Conservation (phyloP, 2,329 filamentous ascomycete genomes). For the Aspergillus fischeri region DNA sequence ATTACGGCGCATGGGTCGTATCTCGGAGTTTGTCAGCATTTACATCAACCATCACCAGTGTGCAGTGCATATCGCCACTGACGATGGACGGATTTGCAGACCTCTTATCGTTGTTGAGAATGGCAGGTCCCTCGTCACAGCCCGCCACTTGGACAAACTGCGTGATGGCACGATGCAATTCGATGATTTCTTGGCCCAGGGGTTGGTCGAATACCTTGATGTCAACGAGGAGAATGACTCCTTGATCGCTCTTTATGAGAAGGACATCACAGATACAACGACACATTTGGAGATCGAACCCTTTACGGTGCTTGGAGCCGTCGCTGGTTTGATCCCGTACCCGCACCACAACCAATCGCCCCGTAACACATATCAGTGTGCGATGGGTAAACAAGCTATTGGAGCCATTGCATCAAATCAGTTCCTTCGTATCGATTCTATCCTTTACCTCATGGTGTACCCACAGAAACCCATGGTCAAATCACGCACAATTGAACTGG, state of each 20-base stretch:
- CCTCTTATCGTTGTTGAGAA: slow-evolving; percentile 95
- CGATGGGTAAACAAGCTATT: slow-evolving; percentile 99
- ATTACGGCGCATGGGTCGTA: slow-evolving; percentile 80
- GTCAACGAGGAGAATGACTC: slow-evolving; percentile 98
- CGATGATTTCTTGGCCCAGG: slow-evolving; percentile 86
- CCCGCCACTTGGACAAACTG: slow-evolving; percentile 72
- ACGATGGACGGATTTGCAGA: slow-evolving; percentile 93
- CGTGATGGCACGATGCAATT: slow-evolving; percentile 83
- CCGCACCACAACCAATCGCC: slow-evolving; percentile 99
- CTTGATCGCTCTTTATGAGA: slow-evolving; percentile 84
- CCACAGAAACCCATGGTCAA: slow-evolving; percentile 97
- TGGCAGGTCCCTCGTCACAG: slow-evolving; percentile 72
- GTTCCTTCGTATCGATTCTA: slow-evolving; percentile 91
- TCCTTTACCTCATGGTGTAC: slow-evolving; percentile 95
- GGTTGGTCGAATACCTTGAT: slow-evolving; percentile 92
- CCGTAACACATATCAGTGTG: slow-evolving; percentile 97
- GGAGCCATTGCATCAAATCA: slow-evolving; percentile 98
- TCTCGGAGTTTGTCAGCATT: slow-evolving; percentile 95
- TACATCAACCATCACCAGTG: slow-evolving; percentile 91
- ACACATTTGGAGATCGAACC: slow-evolving; percentile 98
- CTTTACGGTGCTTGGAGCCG: slow-evolving; percentile 91
- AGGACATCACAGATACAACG: slow-evolving; percentile 74
- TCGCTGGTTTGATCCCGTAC: slow-evolving; percentile 94
- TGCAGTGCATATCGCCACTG: slow-evolving; percentile 91
- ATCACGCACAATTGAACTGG: slow-evolving; percentile 91